phyloP scores from a whole-genome alignment of 768 basidiomycete genomes.

The Leucocoprinus sp. region DNA sequence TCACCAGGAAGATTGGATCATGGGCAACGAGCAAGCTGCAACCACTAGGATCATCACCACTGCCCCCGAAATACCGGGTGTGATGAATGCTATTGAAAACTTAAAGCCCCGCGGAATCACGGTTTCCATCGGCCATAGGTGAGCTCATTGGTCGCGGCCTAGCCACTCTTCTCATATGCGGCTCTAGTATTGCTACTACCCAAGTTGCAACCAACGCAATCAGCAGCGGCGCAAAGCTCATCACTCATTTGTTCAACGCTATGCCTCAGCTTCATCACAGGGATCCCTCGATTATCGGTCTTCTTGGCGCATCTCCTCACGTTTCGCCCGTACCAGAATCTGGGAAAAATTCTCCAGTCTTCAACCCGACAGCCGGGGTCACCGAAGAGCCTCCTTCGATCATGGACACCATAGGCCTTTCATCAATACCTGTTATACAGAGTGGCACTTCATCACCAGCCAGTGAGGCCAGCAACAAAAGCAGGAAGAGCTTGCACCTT shows the following conservation, averaged over 20 bases:
- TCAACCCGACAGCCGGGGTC: neutral
- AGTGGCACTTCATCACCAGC: conserved; percentile 17
- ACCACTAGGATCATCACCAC: conserved; percentile 78
- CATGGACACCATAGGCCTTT: neutral
- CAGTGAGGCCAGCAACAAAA: conserved; percentile 14
- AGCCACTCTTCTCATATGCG: conserved; percentile 6
- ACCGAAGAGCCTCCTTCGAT: neutral
- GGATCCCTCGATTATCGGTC: conserved; percentile 86
- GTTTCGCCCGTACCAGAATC: conserved; percentile 26
- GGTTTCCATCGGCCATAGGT: conserved; percentile 91
- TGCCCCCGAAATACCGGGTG: conserved; percentile 82
- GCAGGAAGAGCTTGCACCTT: conserved; percentile 30
- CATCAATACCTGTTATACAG: conserved; percentile 1
- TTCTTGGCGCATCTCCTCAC: conserved; percentile 71
- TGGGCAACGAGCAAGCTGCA: conserved; percentile 31
- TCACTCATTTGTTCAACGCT: conserved; percentile 91
- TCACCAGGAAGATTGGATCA: conserved; percentile 61
- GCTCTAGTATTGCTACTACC: conserved; percentile 60
- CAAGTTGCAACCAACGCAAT: conserved; percentile 67
- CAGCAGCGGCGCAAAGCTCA: conserved; percentile 66
- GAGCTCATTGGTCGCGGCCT: conserved; percentile 9
- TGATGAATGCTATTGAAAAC: conserved; percentile 58
- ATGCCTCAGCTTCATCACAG: conserved; percentile 89
- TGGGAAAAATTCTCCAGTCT: neutral
- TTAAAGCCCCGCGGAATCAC: conserved; percentile 58